Evolutionary conservation across 345 rosid genomes (phyloP), one percentile per base, ranked within the genome.

Genomic region (Eucalyptus pauciflora): DNA sequence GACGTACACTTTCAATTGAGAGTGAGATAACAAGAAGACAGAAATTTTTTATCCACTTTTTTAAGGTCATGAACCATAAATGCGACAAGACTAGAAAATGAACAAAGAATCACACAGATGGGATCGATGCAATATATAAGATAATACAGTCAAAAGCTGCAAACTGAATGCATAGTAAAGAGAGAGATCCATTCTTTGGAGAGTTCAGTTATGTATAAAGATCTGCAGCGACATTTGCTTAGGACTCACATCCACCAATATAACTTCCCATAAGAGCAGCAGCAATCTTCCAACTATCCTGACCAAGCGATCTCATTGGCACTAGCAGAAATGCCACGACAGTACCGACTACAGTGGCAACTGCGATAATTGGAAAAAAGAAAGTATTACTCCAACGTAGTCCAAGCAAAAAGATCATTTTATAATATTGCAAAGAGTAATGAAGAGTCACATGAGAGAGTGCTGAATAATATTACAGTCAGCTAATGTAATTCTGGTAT

Each of bases 241-340:
- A 41, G 85, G 45, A 92, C 95, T 94, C 91, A 95, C 97, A 93
- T 95, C 96, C 97, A 87, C 97, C 96, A 41, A 97, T 97, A 88
- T 97, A 96, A 87, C 98, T 95, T 54, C 98, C 97, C 99, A 96
- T 96, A 62, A 97, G 97, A 62, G 99, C 99, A 90, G 99, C 97
- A 33, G 98, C 99, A 86, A 97, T 94, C 92, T 96, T 97, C 99
- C 99, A 97, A 89, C 95, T 93, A 91, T 96, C 97, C 49, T 91
- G 93, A 87, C 99, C 99, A 91, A 96, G 99, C 29, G 98, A 91
- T 90, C 91, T 92, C 99, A 96, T 96, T 60, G 99, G 99, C 91
- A 96, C 99, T 62, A 95, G 60, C 90, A 92, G 90, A 93, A 90
- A 97, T 4, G 99, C 99, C 90, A 96, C 67, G 14, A 86, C 88